phyloP scores from a whole-genome alignment of 805 yeast genomes.

The Candida hungchunana region DNA sequence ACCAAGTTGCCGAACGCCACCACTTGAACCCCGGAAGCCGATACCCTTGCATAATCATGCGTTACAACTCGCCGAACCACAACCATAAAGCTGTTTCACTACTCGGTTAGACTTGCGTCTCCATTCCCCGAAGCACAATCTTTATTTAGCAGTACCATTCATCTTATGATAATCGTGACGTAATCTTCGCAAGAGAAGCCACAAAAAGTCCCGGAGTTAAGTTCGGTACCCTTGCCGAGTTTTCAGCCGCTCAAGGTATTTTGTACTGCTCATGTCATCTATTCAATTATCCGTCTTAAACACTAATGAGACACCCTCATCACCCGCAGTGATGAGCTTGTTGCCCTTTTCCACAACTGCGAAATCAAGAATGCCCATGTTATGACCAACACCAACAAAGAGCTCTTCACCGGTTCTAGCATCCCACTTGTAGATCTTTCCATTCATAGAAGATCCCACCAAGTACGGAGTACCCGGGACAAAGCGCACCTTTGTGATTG shows the following conservation, averaged over 20 bases:
- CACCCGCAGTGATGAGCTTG: constrained; percentile 87
- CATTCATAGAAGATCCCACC: constrained; percentile 77
- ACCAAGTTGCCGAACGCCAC: too few relatives aligned
- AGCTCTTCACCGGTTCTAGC: constrained; percentile 77
- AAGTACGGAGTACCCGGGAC: constrained; percentile 52
- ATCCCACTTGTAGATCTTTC: constrained; percentile 83
- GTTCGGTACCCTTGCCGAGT: not conserved
- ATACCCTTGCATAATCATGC: too few relatives aligned
- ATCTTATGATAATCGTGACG: too few relatives aligned
- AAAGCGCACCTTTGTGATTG: constrained; percentile 77
- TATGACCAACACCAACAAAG: constrained; percentile 85
- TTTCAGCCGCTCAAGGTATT: too few relatives aligned
- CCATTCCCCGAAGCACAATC: too few relatives aligned
- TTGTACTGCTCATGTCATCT: not conserved
- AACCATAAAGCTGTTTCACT: too few relatives aligned
- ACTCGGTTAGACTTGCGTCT: too few relatives aligned
- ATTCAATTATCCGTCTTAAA: constrained; percentile 16
- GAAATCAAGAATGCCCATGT: constrained; percentile 90
- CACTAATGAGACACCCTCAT: constrained; percentile 88
- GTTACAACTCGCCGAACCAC: too few relatives aligned
- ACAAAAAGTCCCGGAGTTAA: not conserved
- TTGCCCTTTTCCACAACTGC: constrained; percentile 60
- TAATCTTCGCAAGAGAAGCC: too few relatives aligned
- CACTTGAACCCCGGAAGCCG: too few relatives aligned
- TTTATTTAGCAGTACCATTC: too few relatives aligned